Percentiles rank a stretch among this genome's conserved stretches.
phyloP scores from a whole-genome alignment of 805 yeast genomes.

The Nakazawaea ishiwadae region DNA sequence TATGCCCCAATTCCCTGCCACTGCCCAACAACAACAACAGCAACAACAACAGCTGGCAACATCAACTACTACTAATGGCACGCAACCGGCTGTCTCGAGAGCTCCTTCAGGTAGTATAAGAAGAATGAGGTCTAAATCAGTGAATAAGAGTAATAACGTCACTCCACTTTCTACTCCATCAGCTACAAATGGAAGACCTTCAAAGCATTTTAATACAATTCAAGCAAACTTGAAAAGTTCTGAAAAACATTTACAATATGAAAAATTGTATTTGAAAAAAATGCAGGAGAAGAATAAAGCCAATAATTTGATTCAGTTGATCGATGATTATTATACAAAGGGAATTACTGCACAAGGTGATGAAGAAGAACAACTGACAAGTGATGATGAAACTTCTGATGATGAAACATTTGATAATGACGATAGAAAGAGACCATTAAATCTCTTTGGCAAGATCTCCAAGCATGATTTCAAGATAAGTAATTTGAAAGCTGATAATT shows the following conservation, averaged over 20 bases:
- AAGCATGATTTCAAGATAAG: slow-evolving; percentile 1
- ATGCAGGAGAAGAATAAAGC: slow-evolving; percentile 31
- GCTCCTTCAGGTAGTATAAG: slow-evolving; percentile 10
- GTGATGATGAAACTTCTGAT: slow-evolving; percentile 8
- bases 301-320: slow-evolving; percentile 19
- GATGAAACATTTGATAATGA: slow-evolving; percentile 33
- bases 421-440: slow-evolving; percentile 17
- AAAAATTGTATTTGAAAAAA: slow-evolving; percentile 43
- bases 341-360: slow-evolving; percentile 31
- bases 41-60: neutral
- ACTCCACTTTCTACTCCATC: slow-evolving; percentile 18
- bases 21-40: neutral
- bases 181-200: slow-evolving; percentile 12
- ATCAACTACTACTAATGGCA: slow-evolving; percentile 3
- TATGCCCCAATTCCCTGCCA: neutral
- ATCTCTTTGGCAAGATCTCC: slow-evolving; percentile 8
- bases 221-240: slow-evolving; percentile 27
- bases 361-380: slow-evolving; percentile 14
- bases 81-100: slow-evolving; percentile 11
- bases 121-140: slow-evolving; percentile 11
- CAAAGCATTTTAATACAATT: slow-evolving; percentile 23
- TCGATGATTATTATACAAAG: slow-evolving; percentile 51
- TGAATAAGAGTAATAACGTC: slow-evolving; percentile 3
- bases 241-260: slow-evolving; percentile 47
- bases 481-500: slow-evolving; percentile 1